Conservation (phyloP, 306 rosid species). For the Luffa aegyptiaca region DNA sequence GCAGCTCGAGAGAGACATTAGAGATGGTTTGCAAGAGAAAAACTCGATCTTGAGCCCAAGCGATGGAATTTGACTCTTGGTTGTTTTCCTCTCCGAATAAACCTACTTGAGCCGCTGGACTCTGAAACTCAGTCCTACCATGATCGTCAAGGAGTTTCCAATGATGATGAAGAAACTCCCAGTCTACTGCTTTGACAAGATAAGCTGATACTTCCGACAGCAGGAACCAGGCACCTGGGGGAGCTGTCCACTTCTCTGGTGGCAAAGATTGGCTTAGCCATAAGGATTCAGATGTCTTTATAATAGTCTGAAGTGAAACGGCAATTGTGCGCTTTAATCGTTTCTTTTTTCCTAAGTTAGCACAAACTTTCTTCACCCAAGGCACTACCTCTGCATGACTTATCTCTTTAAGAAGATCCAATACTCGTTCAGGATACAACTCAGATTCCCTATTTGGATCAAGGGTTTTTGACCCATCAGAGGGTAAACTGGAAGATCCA, state of each 20-base stretch:
- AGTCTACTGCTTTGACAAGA: constrained; percentile 69
- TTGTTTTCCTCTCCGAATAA: constrained; percentile 30
- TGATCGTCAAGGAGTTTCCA: constrained; percentile 86
- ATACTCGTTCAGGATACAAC: constrained; percentile 36
- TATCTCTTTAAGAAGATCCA: constrained; percentile 54
- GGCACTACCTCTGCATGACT: constrained; percentile 72
- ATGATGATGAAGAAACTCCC: constrained; percentile 92
- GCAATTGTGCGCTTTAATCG: constrained; percentile 42
- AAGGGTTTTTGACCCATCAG: constrained; percentile 2
- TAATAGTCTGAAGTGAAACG: constrained; percentile 61
- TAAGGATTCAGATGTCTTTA: constrained; percentile 59
- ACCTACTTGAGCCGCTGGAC: constrained; percentile 33
- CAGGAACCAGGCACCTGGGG: constrained; percentile 91
- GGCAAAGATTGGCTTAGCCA: constrained; percentile 66
- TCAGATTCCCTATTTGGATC: constrained; percentile 30
- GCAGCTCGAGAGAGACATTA: constrained; percentile 78
- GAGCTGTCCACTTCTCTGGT: constrained; percentile 88
- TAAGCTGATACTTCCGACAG: constrained; percentile 77
- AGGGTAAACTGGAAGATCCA: constrained; percentile 26
- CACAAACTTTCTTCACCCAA: constrained; percentile 89
- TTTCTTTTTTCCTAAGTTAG: constrained; percentile 75
- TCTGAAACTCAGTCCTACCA: constrained; percentile 28
- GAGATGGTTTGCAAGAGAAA: constrained; percentile 87
- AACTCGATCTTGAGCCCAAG: constrained; percentile 91
- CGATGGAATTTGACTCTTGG: constrained; percentile 41